Percentiles rank a stretch among this genome's conserved stretches.
These are phyloP conservation scores for Rhizophagus prolifer DNA, from an alignment of 192 early-diverging fungal genomes.

Conservation along the genomic window DNA sequence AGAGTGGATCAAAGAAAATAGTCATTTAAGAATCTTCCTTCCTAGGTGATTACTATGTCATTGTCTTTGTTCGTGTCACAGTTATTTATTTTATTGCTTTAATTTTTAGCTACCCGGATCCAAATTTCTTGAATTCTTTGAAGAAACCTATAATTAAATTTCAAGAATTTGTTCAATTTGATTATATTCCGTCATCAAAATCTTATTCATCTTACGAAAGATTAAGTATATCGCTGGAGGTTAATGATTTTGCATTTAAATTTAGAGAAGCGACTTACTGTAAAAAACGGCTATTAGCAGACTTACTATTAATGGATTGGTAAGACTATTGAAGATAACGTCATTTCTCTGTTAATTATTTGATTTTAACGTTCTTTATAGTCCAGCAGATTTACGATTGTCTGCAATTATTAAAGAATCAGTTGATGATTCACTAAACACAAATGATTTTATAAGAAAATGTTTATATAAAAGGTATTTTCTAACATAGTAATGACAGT, in stretches of 20 bases:
- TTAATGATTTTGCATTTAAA: background rate
- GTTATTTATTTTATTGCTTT: background rate
- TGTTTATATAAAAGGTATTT: constrained; percentile 4
- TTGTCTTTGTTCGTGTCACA: background rate
- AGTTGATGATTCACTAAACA: background rate
- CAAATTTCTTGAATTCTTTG: background rate
- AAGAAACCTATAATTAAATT: background rate
- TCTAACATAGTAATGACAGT: background rate
- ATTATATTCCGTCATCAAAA: background rate
- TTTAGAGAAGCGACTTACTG: background rate
- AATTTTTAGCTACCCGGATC: background rate
- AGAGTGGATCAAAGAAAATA: background rate
- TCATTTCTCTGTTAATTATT: background rate
- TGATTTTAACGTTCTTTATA: background rate
- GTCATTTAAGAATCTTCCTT: constrained; percentile 5
- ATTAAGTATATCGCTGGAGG: background rate
- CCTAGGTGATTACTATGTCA: constrained; percentile 12
- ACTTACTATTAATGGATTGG: constrained; percentile 12
- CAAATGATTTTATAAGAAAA: background rate
- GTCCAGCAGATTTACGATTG: background rate
- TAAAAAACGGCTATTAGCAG: background rate
- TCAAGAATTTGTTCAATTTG: constrained; percentile 7
- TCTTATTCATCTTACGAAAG: background rate
- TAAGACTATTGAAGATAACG: background rate
- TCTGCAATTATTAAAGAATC: background rate